Evolutionary conservation across 345 rosid genomes (phyloP), one percentile per base, ranked within the genome.

Genomic region (Citrus maxima): DNA sequence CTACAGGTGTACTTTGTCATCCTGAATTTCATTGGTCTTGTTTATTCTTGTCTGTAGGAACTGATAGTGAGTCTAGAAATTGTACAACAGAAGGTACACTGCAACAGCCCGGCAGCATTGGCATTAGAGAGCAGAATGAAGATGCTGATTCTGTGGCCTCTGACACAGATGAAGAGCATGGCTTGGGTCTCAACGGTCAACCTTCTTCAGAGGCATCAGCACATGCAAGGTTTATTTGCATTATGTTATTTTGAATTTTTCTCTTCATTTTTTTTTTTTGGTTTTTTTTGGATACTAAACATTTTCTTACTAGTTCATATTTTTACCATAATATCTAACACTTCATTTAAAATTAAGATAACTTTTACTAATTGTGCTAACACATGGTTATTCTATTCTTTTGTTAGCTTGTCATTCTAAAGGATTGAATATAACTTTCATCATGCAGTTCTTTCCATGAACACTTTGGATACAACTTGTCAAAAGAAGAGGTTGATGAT

Each of bases 381-480:
- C 21, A 10, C 34, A 5, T 34, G 28, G 22, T 27, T 32, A 10
- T 61, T 32, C 37, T 51, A 25, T 62, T 61, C 34, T 60, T 69
- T 63, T 67, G 66, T 60, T 7, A 40, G 37, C 16, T 38, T 70
- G 46, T 75, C 27, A 24, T 37, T 67, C 59, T 66, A 70, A 70
- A n/a, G 34, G 32, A 27, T 74, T 27, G 28, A 34, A 7, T 22
- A 25, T 70, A 62, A 46, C 72, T 80, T 71, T 76, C 40, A 77
- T 61, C 62, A 40, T 84, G 84, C 92, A 95, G 98, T 80, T 87
- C 95, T 61, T 93, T 90, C 55, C 82, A 82, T 69, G 79, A 80
- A 74, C 98, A 92, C 85, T 86, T 92, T 81, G 89, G 77, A 37
- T 84, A 85, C 80, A 87, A 77, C 28, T 78, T 93, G 84, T 82